phyloP scores from a whole-genome alignment of 805 yeast genomes.

The Kuraishia capsulata region DNA sequence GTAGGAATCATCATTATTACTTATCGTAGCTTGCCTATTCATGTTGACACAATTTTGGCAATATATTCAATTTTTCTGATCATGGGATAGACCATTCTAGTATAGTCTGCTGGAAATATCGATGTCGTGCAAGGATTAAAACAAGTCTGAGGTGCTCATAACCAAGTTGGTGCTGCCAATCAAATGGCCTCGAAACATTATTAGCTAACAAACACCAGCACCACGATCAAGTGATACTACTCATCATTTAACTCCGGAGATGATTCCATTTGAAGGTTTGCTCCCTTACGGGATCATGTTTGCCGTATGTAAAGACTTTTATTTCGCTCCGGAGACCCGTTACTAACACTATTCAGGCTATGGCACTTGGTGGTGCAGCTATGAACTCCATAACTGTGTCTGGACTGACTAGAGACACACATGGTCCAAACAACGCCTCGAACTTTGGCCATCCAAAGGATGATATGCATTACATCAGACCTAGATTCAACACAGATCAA shows the following conservation, averaged over 20 bases:
- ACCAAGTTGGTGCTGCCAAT: too few relatives aligned
- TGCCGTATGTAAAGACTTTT: slow-evolving; percentile 25
- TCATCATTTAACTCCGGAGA: too few relatives aligned
- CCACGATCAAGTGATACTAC: too few relatives aligned
- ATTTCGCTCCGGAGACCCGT: not conserved
- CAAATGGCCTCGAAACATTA: not conserved
- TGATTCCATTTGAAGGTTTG: slow-evolving; percentile 67
- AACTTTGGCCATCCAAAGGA: slow-evolving; percentile 25
- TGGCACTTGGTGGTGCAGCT: slow-evolving; percentile 47
- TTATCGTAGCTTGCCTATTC: not conserved
- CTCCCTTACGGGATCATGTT: slow-evolving; percentile 53
- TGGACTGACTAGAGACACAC: slow-evolving; percentile 14
- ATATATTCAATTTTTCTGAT: too few relatives aligned
- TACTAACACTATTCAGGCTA: slow-evolving; percentile 19
- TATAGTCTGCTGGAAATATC: too few relatives aligned
- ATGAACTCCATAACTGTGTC: slow-evolving; percentile 23
- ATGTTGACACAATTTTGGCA: not conserved
- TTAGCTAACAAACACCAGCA: too few relatives aligned
- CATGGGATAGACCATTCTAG: too few relatives aligned
- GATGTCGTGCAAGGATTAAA: too few relatives aligned
- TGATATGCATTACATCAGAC: slow-evolving; percentile 43
- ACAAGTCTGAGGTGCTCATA: too few relatives aligned
- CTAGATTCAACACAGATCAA: slow-evolving; percentile 42
- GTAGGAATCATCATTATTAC: not conserved
- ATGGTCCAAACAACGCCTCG: slow-evolving; percentile 24